Conservation (phyloP, 495 filamentous ascomycete genomes). For the Tuber borchii region DNA sequence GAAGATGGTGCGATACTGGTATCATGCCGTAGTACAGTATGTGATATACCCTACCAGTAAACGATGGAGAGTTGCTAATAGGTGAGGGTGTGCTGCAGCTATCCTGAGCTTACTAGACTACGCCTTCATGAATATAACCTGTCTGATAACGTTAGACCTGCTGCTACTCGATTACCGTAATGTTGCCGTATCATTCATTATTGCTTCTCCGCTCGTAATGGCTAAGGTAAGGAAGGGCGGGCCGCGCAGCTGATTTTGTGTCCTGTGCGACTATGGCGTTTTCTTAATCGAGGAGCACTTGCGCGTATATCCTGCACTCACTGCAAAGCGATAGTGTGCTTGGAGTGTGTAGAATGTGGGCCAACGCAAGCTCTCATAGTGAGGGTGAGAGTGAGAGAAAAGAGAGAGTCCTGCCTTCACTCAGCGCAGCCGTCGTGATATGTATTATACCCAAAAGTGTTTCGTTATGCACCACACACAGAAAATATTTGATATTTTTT, state of each 20-base stretch:
- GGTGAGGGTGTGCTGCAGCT: constrained; percentile 1
- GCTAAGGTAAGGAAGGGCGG: background rate
- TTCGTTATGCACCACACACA: background rate
- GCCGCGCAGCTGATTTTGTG: background rate
- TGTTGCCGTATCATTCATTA: background rate
- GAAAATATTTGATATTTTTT: background rate
- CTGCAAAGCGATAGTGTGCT: background rate
- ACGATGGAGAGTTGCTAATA: background rate
- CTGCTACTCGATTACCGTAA: background rate
- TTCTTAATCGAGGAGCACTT: background rate
- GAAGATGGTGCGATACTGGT: background rate
- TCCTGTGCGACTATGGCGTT: background rate
- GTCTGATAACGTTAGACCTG: background rate
- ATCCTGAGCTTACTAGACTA: background rate
- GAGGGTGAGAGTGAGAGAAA: background rate
- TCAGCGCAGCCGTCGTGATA: background rate
- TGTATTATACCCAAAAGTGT: background rate
- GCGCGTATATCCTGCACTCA: background rate
- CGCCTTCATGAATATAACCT: background rate
- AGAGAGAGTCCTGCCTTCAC: background rate
- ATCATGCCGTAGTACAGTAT: background rate
- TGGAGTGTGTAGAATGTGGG: background rate
- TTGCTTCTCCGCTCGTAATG: background rate
- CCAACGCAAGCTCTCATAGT: background rate
- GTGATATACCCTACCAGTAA: background rate